These are phyloP conservation scores for Coelastrella sp. DNA, from an alignment of 139 green algal species.

Conservation along the genomic window DNA sequence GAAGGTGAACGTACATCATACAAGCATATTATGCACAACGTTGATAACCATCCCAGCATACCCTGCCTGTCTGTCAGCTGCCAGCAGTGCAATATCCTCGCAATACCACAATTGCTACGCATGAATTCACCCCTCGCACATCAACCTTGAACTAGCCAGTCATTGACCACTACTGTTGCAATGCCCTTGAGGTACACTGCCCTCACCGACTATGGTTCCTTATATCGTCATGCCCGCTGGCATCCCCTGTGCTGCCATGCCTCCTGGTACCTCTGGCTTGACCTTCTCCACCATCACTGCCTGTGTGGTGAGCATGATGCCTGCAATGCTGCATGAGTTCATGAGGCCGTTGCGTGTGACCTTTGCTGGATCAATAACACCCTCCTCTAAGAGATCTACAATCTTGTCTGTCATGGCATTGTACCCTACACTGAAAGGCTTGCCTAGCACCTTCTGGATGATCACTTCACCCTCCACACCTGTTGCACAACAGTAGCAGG, in stretches of 20 bases:
- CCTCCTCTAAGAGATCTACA: constrained; percentile 86
- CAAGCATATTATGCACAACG: too few relatives aligned
- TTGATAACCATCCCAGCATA: too few relatives aligned
- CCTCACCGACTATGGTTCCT: constrained; percentile 18
- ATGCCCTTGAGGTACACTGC: too few relatives aligned
- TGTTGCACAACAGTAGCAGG: constrained; percentile 15
- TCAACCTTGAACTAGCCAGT: too few relatives aligned
- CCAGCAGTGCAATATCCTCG: too few relatives aligned
- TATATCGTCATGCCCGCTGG: constrained; percentile 88
- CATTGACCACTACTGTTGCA: too few relatives aligned
- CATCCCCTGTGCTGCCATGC: constrained; percentile 77
- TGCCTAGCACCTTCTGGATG: constrained; percentile 87
- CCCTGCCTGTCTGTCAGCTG: too few relatives aligned
- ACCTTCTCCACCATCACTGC: constrained; percentile 92
- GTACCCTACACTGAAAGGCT: constrained; percentile 93
- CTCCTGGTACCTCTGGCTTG: constrained; percentile 51
- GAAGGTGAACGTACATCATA: too few relatives aligned
- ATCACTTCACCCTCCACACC: constrained; percentile 80
- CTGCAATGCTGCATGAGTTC: constrained; percentile 95
- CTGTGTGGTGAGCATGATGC: constrained; percentile 99
- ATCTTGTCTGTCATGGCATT: constrained; percentile 87
- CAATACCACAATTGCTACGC: too few relatives aligned
- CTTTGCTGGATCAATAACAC: constrained; percentile 98
- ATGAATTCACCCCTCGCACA: too few relatives aligned
- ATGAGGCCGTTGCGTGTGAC: constrained; percentile 92